A percentile compares a stretch with the other conserved stretches of the same genome.
These are phyloP conservation scores for Lachancea cidri DNA, from an alignment of 805 yeast species.

Conservation along the genomic window DNA sequence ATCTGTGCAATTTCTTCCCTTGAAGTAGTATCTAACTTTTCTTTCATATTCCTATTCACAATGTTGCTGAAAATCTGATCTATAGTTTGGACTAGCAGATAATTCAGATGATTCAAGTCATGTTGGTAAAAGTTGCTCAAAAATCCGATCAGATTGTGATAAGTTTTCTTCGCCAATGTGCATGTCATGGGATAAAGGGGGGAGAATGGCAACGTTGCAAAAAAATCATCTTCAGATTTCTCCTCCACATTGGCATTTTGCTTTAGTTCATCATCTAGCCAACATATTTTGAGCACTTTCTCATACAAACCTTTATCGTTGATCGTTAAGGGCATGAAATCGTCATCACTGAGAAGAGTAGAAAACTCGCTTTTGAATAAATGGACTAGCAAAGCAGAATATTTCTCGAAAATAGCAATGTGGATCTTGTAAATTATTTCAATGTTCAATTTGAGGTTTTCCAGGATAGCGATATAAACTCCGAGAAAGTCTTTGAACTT, in stretches of 20 bases:
- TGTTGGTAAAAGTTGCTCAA: conserved; percentile 61
- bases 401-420: conserved; percentile 52
- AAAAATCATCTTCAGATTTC: conserved; percentile 36
- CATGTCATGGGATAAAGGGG: conserved; percentile 85
- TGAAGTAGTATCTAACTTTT: conserved; percentile 61
- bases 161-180: conserved; percentile 60
- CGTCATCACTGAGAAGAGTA: conserved; percentile 65
- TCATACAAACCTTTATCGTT: conserved; percentile 55
- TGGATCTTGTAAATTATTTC: conserved; percentile 58
- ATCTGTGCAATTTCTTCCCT: conserved; percentile 91
- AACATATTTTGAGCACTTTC: conserved; percentile 57
- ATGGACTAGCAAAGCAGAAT: conserved; percentile 48
- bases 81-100: conserved; percentile 52
- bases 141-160: conserved; percentile 60
- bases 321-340: conserved; percentile 80
- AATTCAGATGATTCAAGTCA: conserved; percentile 53
- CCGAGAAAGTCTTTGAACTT: conserved; percentile 63
- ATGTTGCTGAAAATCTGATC: conserved; percentile 66
- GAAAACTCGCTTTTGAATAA: conserved; percentile 59
- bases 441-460: conserved; percentile 59
- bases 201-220: conserved; percentile 78
- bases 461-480: conserved; percentile 67
- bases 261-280: conserved; percentile 56
- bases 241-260: conserved; percentile 8
- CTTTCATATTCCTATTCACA: conserved; percentile 58